Base-by-base conservation (phyloP, 1,284 basidiomycete genomes). In the Puccinia sorghi region DNA sequence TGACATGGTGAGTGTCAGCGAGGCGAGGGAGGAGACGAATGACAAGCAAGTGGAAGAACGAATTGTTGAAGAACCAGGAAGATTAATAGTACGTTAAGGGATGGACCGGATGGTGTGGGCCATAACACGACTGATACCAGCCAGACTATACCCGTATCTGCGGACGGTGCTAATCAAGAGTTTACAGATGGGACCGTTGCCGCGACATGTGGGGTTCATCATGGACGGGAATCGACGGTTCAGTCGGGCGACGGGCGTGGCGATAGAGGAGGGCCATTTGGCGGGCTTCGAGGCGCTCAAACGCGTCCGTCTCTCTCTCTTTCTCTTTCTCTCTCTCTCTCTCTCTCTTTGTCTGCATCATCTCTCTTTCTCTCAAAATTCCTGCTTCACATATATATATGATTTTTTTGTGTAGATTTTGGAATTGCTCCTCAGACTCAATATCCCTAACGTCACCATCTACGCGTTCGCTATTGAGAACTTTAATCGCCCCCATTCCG, bases 391-490 rank as follows among this genome's bases (percentile, higher is more conserved):
- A 72, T 72, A 67, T 80, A 27, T 27, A 41, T 67, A 22, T 59
- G 5, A 56, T 39, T 15, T 37, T 69, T 61, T n/a, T 59, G 54
- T 63, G 64, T 82, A 96, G 93, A 87, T 93, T 73, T 86, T 97
- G 20, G 91, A 93, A 84, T 87, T 94, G 63, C 94, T 94, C 82
- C 86, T 95, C 37, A 87, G 88, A 11, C 87, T 97, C 22, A 86
- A 89, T 25, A 88, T 97, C 70, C 88, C 87, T 76, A 93, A 91
- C 80, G 94, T 99, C 27, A 92, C 93, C 0, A 93, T 93, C 12
- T 99, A 97, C 83, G 94, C 94, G 4, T 99, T 99, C 85, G 90
- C 95, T 0, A 96, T 99, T 80, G 94, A 98, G 84, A 99, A 99
- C 86, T 99, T 99, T 86, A 92, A 92, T 81, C 88, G 97, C n/a